phyloP scores from a whole-genome alignment of 495 filamentous ascomycete species.

The Pyrenula aspistea region DNA sequence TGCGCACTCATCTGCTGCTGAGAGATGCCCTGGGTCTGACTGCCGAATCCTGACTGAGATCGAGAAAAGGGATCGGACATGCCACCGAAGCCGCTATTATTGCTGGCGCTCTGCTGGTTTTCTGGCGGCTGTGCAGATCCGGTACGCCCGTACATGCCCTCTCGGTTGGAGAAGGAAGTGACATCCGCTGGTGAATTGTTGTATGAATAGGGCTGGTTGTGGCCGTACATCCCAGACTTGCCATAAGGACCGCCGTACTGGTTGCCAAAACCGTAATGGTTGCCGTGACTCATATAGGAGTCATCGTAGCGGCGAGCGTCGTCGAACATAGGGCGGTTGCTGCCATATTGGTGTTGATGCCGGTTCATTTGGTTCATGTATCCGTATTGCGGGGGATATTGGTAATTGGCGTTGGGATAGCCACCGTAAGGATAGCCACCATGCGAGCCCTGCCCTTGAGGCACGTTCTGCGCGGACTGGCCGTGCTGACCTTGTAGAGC shows the following conservation, averaged over 20 bases:
- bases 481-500: conserved; percentile 53
- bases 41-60: conserved; percentile 51
- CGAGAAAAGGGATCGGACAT: conserved; percentile 74
- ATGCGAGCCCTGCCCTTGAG: conserved; percentile 38
- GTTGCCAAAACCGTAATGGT: conserved; percentile 54
- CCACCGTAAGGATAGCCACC: conserved; percentile 53
- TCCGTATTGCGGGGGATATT: conserved; percentile 41
- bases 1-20: conserved; percentile 50
- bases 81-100: conserved; percentile 51
- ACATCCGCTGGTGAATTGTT: conserved; percentile 67
- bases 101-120: conserved; percentile 44
- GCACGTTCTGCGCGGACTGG: conserved; percentile 49
- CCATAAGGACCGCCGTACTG: conserved; percentile 63
- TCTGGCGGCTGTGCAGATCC: conserved; percentile 63
- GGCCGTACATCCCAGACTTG: conserved; percentile 71
- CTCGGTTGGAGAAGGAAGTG: conserved; percentile 56
- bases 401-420: conserved; percentile 71
- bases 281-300: conserved; percentile 39
- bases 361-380: conserved; percentile 57
- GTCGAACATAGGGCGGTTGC: conserved; percentile 43
- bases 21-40: conserved; percentile 53
- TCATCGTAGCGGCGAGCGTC: conserved; percentile 43
- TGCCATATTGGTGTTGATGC: conserved; percentile 37
- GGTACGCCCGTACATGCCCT: conserved; percentile 68
- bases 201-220: conserved; percentile 67